Evolutionary conservation across 192 early-diverging fungal genomes (phyloP), one percentile per base, ranked within the genome.

Genomic region (Coemansia biformis): DNA sequence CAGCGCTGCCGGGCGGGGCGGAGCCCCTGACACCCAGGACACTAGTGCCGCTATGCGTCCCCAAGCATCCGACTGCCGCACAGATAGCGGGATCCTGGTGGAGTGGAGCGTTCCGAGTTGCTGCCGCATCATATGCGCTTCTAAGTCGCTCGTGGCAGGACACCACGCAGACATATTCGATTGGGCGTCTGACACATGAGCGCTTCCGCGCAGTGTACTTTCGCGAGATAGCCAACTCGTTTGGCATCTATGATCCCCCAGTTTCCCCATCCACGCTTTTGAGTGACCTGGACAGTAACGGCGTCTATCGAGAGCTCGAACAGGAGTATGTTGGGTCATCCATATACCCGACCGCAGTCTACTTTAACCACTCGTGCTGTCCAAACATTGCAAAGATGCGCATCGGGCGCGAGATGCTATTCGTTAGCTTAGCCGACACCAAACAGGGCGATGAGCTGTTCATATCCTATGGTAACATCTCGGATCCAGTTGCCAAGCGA

Each of bases 321-420:
- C 66, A 49, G 15, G 80, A 83, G 44, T 57, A 76, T 2, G 24
- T 83, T 4, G 82, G 82, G 0, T 83, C 75, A 35, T 75, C 78
- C 10, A 75, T 86, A 2, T 82, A 81, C 38, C 80, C 84, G 8
- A 64, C 70, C 0, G 84, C 84, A 0, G 77, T 79, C 6, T 83
- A 78, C 33, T 86, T 86, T 46, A 86, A 86, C 48, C 84, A 86
- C 41, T 81, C 81, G 2, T 86, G 84, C 35, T 57, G 56, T 4
- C 81, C 84, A 4, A 83, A 79, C 28, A 41, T 83, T n/a, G 44
- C 50, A 5, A 82, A 82, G 47, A 23, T 54, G 14, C 58, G 82
- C 34, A 31, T 41, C 6, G 63, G 46, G 8, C 61, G 77, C 10
- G 46, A 61, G 2, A 79, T 82, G 70, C 51, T 51, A 5, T 86